Conservation (phyloP, 768 basidiomycete species). For the Dictyophora rubrovolvata region DNA sequence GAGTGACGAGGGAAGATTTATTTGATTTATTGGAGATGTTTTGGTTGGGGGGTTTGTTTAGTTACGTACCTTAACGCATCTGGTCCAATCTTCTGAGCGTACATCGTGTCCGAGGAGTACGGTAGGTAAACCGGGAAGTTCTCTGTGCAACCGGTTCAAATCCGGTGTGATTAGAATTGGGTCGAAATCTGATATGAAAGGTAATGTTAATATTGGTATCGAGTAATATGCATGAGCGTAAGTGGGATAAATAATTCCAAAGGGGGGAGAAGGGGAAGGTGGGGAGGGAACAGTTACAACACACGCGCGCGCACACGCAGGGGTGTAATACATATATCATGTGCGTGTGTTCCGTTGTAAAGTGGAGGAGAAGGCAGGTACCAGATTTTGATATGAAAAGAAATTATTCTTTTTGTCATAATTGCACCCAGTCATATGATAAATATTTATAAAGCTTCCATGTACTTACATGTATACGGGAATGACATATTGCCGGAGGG, state of each 20-base stretch:
- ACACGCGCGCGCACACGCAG: neutral
- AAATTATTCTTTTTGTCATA: no score
- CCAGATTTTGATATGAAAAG: no score
- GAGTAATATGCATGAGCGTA: neutral
- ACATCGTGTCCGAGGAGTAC: conserved; percentile 71
- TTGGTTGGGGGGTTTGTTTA: neutral
- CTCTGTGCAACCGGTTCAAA: conserved; percentile 64
- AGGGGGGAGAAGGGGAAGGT: neutral
- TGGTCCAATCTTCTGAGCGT: conserved; percentile 67
- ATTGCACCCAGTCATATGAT: no score
- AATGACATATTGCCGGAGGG: neutral
- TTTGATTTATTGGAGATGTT: neutral
- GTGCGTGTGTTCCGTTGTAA: no score
- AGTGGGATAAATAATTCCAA: neutral
- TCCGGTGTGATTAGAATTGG: conserved; percentile 23
- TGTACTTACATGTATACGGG: neutral
- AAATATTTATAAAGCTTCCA: no score
- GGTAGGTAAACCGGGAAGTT: conserved; percentile 60
- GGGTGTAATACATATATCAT: neutral
- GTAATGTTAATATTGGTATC: neutral
- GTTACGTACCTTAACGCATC: conserved; percentile 59
- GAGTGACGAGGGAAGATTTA: neutral
- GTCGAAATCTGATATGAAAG: neutral
- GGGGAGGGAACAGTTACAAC: neutral
- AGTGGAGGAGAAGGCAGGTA: no score